phyloP scores from a whole-genome alignment of 2,329 filamentous ascomycete genomes.

The Coleophoma eucalyptorum region DNA sequence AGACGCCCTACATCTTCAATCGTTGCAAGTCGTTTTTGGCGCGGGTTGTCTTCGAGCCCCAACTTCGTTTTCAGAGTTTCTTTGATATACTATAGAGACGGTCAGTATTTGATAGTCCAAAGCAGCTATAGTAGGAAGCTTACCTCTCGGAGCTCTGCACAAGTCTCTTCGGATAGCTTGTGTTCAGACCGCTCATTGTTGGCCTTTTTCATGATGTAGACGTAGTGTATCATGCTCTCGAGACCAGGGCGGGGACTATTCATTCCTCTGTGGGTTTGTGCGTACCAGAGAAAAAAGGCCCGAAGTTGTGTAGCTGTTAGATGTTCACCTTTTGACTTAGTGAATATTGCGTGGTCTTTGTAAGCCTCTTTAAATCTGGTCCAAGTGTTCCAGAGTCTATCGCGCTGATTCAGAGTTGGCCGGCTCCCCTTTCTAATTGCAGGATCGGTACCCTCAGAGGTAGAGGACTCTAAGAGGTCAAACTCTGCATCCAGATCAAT shows the following conservation, averaged over 20 bases:
- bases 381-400: neutral
- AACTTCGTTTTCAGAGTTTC: neutral
- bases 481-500: no score
- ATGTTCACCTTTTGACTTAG: neutral
- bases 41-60: neutral
- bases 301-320: neutral
- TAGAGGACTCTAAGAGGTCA: no score
- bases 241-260: neutral
- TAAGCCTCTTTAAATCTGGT: neutral
- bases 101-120: neutral
- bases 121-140: neutral
- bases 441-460: no score
- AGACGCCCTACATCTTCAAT: neutral
- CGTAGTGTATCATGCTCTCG: neutral
- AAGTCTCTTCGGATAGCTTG: neutral
- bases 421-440: no score
- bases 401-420: no score
- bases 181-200: neutral
- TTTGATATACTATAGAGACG: neutral
- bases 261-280: neutral
- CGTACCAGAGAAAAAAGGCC: neutral
- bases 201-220: neutral
- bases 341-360: neutral
- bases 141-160: neutral
- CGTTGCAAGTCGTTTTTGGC: neutral